Conservation (phyloP, 1,139 yeast species). For the Taphrina betulina region DNA sequence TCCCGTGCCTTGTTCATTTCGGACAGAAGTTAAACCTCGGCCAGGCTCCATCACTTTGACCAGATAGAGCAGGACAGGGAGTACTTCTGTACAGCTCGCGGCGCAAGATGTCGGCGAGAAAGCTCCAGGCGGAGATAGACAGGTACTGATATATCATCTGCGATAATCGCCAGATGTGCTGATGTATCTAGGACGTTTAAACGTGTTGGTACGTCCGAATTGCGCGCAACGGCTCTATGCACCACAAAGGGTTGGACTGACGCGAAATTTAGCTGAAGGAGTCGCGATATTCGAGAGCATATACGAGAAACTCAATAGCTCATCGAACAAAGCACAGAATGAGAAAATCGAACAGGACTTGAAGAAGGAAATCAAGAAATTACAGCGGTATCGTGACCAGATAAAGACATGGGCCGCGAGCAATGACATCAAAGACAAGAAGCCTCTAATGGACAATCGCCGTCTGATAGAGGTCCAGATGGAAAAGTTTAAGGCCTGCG, state of each 20-base stretch:
- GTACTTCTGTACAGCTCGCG: no score
- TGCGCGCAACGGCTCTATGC: neutral
- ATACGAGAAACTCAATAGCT: constrained; percentile 77
- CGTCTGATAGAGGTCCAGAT: constrained; percentile 84
- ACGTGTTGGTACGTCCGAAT: constrained; percentile 24
- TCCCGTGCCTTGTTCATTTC: no score
- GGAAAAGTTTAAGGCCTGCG: constrained; percentile 96
- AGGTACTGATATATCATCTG: no score
- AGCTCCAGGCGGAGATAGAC: constrained; percentile 77
- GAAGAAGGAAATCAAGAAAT: constrained; percentile 91
- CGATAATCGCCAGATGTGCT: no score
- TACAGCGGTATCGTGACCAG: constrained; percentile 92
- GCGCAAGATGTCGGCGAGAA: constrained; percentile 75
- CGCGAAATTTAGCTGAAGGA: constrained; percentile 50
- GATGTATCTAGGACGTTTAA: constrained; percentile 31
- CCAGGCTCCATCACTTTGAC: no score
- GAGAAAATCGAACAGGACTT: constrained; percentile 89
- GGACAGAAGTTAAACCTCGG: no score
- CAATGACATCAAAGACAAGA: constrained; percentile 88
- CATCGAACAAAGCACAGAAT: constrained; percentile 84
- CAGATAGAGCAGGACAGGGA: no score
- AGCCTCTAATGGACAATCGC: constrained; percentile 73
- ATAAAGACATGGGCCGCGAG: constrained; percentile 94
- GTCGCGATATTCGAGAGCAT: constrained; percentile 79
- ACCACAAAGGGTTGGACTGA: neutral